Percentiles rank a stretch among this genome's conserved stretches.
These are phyloP conservation scores for Nidula niveotomentosa DNA, from an alignment of 1,284 basidiomycete genomes.

Conservation along the genomic window DNA sequence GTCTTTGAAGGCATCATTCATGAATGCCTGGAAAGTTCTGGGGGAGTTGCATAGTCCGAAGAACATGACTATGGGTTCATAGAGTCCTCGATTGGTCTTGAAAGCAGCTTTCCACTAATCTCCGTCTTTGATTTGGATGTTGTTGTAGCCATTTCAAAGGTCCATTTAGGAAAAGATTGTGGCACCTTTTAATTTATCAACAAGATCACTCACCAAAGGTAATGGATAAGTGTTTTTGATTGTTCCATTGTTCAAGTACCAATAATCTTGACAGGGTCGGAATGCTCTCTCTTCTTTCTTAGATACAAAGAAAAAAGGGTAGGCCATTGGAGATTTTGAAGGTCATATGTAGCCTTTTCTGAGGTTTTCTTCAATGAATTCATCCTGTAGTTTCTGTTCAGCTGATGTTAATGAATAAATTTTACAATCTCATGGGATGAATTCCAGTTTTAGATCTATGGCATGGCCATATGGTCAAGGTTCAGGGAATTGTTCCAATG, in stretches of 20 bases:
- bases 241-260: neutral
- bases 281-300: neutral
- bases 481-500: too few species aligned
- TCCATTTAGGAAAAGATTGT: constrained; percentile 6
- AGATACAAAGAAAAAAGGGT: too few species aligned
- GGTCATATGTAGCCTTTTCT: too few species aligned
- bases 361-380: too few species aligned
- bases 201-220: neutral
- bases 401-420: too few species aligned
- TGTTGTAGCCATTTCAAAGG: neutral
- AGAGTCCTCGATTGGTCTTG: too few species aligned
- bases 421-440: too few species aligned
- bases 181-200: constrained; percentile 4
- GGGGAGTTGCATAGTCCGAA: constrained; percentile 11
- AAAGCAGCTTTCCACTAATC: constrained; percentile 9
- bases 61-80: constrained; percentile 12
- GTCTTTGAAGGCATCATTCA: neutral
- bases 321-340: too few species aligned
- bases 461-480: too few species aligned
- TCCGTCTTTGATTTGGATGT: too few species aligned
- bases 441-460: too few species aligned
- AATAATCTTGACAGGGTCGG: constrained; percentile 1
- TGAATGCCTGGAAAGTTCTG: constrained; percentile 7
- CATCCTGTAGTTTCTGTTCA: too few species aligned
- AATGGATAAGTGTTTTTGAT: neutral